Evolutionary conservation across 345 rosid genomes (phyloP), one percentile per base, ranked within the genome.

Genomic region (Linum usitatissimum): DNA sequence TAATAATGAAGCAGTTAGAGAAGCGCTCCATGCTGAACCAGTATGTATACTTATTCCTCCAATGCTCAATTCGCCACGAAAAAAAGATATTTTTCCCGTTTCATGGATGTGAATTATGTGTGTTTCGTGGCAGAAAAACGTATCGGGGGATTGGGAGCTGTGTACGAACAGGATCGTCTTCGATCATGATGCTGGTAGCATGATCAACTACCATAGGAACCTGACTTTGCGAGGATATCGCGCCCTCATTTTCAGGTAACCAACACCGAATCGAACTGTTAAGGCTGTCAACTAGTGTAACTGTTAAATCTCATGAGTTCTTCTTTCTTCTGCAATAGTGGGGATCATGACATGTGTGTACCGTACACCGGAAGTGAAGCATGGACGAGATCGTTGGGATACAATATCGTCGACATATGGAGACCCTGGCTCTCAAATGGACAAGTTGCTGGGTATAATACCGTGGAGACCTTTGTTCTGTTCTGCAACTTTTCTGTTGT

Each of bases 181-280:
- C 69, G 0, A 0, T 15, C 82, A 77, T 67, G 83, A 82, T 60
- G 74, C 78, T 34, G 93, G 95, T 55, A 92, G 96, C 83, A 89
- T 92, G 98, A 84, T 92, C 60, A 70, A 66, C 61, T 78, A 40
- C 75, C 98, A 92, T 76, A 86, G 73, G 79, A 92, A 92, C 77
- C 91, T 92, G 34, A 92, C 91, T 53, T 65, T 75, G 68, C 65
- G 66, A 55, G 95, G 95, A 58, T 81, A 69, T 71, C 83, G 88
- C 3, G 95, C 95, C 38, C 91, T 92, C 34, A 83, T 92, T 64
- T 91, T 40, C 82, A 91, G 95, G 98, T 87, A 58, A 6, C 48
- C 10, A 40, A 40, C 48, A 40, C 13, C 8, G 3, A 7, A 40
- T 40, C 13, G 28, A 23, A 23, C 28, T 23, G 28, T 23, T 23